phyloP scores from a whole-genome alignment of 371 early-diverging fungal species.

The Rhizopus sp. region DNA sequence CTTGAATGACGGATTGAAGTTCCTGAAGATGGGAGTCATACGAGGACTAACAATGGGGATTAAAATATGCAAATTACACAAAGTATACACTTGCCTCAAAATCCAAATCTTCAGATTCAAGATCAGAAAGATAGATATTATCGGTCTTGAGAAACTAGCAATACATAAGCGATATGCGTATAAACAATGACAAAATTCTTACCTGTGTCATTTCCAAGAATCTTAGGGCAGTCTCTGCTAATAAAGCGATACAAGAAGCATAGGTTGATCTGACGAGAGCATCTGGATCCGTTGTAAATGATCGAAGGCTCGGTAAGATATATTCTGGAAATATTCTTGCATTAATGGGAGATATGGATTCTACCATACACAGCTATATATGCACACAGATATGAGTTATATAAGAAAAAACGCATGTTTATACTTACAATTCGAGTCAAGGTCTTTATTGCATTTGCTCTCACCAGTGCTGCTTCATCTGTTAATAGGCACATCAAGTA shows the following conservation, averaged over 20 bases:
- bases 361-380: conserved; percentile 70
- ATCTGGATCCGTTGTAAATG: conserved; percentile 71
- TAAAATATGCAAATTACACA: background rate
- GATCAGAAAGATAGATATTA: conserved; percentile 57
- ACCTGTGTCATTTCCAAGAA: conserved; percentile 75
- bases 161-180: background rate
- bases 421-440: conserved; percentile 74
- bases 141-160: conserved; percentile 63
- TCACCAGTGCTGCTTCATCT: conserved; percentile 74
- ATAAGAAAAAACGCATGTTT: background rate
- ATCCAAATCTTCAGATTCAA: conserved; percentile 57
- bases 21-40: conserved; percentile 77
- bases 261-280: conserved; percentile 81
- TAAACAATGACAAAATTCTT: background rate
- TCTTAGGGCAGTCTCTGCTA: conserved; percentile 77
- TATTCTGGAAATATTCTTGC: conserved; percentile 89
- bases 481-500: conserved; percentile 72
- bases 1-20: conserved; percentile 74
- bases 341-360: conserved; percentile 79
- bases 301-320: conserved; percentile 75
- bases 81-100: conserved; percentile 46
- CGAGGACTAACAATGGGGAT: conserved; percentile 50
- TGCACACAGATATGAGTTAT: background rate
- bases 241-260: conserved; percentile 77
- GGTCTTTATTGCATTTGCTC: conserved; percentile 72